These are phyloP conservation scores for Thelonectria rubi DNA, from an alignment of 2,329 filamentous ascomycete genomes.

Conservation along the genomic window DNA sequence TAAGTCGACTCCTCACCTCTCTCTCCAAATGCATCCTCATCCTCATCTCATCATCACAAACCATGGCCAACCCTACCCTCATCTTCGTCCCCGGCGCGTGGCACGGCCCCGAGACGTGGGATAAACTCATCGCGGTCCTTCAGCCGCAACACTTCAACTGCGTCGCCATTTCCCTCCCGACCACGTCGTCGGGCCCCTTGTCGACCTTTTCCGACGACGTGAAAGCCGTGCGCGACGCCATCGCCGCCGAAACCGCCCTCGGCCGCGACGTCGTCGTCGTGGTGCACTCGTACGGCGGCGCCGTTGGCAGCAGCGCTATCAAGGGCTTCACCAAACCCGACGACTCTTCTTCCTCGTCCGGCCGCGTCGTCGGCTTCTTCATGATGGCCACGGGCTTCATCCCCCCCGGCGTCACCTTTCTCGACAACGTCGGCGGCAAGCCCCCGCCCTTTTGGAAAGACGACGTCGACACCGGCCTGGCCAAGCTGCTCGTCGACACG, in stretches of 20 bases:
- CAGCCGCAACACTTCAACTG: conserved; percentile 46
- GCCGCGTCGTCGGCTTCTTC: conserved; percentile 55
- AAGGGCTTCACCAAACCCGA: conserved; percentile 50
- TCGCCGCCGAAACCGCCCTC: conserved; percentile 47
- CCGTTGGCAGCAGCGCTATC: conserved; percentile 56
- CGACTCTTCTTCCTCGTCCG: conserved; percentile 27
- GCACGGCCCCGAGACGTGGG: conserved; percentile 53
- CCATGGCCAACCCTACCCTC: conserved; percentile 46
- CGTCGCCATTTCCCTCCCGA: conserved; percentile 50
- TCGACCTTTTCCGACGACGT: conserved; percentile 55
- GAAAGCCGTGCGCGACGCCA: conserved; percentile 48
- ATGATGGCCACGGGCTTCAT: conserved; percentile 57
- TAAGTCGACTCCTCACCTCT: neutral
- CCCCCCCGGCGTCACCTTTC: conserved; percentile 49
- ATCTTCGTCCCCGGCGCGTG: conserved; percentile 60
- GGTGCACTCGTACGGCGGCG: conserved; percentile 60
- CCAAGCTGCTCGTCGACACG: conserved; percentile 49
- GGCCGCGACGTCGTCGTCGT: conserved; percentile 57
- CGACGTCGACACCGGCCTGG: conserved; percentile 52
- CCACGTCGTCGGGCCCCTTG: conserved; percentile 45
- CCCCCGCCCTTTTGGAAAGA: conserved; percentile 54
- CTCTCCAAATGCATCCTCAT: neutral
- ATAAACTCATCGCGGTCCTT: conserved; percentile 47
- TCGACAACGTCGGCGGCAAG: conserved; percentile 52
- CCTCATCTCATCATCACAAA: neutral